Evolutionary conservation across 2,329 filamentous ascomycete species (phyloP).

Genomic region (Bimuria novae-zelandiae): DNA sequence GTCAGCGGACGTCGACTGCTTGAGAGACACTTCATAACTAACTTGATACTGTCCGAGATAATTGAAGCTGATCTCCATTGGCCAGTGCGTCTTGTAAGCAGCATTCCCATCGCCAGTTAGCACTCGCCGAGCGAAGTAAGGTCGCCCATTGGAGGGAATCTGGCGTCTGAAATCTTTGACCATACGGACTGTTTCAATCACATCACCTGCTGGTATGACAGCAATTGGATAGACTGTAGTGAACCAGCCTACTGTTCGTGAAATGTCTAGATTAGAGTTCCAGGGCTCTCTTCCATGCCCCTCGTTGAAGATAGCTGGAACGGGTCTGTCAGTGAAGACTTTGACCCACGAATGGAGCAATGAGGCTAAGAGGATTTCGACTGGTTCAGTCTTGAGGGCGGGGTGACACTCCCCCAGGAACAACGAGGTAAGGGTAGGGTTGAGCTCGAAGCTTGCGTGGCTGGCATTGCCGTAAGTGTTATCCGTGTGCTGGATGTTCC

Average conservation of each 20-base stretch:
- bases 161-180: conserved; percentile 58
- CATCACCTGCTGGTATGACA: conserved; percentile 28
- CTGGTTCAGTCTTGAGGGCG: conserved; percentile 58
- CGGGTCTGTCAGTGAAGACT: conserved; percentile 58
- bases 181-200: conserved; percentile 58
- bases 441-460: conserved; percentile 39
- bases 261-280: conserved; percentile 56
- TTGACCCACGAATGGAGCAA: conserved; percentile 61
- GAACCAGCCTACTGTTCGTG: conserved; percentile 65
- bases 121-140: conserved; percentile 52
- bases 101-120: conserved; percentile 37
- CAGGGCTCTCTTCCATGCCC: conserved; percentile 46
- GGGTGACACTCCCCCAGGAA: conserved; percentile 41
- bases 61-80: conserved; percentile 64
- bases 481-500: conserved; percentile 43
- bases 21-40: conserved; percentile 23
- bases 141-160: conserved; percentile 42
- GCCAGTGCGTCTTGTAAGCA: conserved; percentile 44
- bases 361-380: conserved; percentile 61
- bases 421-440: conserved; percentile 29
- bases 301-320: conserved; percentile 56
- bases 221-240: conserved; percentile 57
- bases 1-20: conserved; percentile 21
- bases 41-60: conserved; percentile 58
- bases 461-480: conserved; percentile 46